These are phyloP conservation scores for Erythrophleum ivorense DNA, from an alignment of 331 rosid species.

Conservation along the genomic window DNA sequence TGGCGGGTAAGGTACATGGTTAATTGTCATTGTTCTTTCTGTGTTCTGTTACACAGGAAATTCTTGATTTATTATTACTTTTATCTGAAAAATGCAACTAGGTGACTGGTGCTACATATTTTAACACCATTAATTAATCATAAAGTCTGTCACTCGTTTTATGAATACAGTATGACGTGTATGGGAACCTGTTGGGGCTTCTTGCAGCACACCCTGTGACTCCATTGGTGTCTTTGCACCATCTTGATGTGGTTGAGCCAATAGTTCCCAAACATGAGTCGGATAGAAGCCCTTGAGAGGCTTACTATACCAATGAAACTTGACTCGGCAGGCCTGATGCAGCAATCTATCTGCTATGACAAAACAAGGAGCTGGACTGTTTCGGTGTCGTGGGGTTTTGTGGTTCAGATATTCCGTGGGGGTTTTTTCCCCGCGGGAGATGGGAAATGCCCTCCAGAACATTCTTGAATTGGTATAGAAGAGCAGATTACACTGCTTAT, in stretches of 20 bases:
- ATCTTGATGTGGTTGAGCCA: conserved; percentile 95
- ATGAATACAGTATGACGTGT: conserved; percentile 80
- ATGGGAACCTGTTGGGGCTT: conserved; percentile 94
- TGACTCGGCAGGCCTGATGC: conserved; percentile 86
- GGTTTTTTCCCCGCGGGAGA: conserved; percentile 74
- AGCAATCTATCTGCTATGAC: conserved; percentile 91
- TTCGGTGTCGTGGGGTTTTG: conserved; percentile 95
- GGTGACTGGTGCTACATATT: not conserved
- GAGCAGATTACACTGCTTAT: conserved; percentile 92
- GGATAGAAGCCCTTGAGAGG: conserved; percentile 69
- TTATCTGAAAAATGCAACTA: no score
- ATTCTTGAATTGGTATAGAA: conserved; percentile 88
- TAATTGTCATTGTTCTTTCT: not conserved
- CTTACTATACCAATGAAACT: conserved; percentile 69
- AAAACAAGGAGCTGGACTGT: conserved; percentile 69
- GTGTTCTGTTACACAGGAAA: not conserved
- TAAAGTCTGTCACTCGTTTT: not conserved
- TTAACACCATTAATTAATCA: not conserved
- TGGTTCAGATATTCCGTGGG: conserved; percentile 87
- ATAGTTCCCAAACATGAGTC: conserved; percentile 83
- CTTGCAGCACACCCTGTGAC: conserved; percentile 95
- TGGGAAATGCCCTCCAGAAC: conserved; percentile 95
- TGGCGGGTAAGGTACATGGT: conserved; percentile 5
- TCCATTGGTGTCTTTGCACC: conserved; percentile 91
- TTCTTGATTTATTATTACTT: no score